Percentiles rank a stretch among this genome's conserved stretches.
These are phyloP conservation scores for Xylariaceae sp. DNA, from an alignment of 2,329 filamentous ascomycete genomes.

Conservation along the genomic window DNA sequence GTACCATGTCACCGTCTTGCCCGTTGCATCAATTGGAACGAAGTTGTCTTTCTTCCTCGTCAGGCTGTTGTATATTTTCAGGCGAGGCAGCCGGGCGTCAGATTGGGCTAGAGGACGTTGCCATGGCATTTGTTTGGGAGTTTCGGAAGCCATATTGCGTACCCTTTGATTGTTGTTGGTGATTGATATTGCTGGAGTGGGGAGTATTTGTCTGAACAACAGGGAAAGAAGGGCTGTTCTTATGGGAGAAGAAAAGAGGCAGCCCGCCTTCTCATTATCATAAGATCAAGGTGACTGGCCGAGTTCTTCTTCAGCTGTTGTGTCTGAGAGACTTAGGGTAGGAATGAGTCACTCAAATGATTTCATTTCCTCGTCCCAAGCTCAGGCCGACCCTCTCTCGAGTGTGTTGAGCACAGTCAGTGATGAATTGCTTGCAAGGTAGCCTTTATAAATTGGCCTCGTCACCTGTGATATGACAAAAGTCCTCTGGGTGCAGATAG, in stretches of 20 bases:
- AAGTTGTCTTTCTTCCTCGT: slow-evolving; percentile 70
- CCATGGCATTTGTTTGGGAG: slow-evolving; percentile 9
- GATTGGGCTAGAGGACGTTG: slow-evolving; percentile 3
- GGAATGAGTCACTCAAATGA: slow-evolving; percentile 6
- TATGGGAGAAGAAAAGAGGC: not conserved
- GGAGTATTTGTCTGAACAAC: not conserved
- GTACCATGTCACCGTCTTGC: slow-evolving; percentile 73
- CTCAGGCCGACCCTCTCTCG: too few species aligned
- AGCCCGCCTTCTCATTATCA: slow-evolving; percentile 1
- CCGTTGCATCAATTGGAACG: slow-evolving; percentile 63
- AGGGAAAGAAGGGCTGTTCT: slow-evolving; percentile 4
- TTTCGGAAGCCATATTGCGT: slow-evolving; percentile 6
- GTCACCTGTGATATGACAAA: too few species aligned
- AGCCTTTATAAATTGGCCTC: too few species aligned
- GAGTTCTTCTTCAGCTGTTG: not conserved
- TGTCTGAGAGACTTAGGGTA: not conserved
- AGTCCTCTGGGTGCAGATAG: too few species aligned
- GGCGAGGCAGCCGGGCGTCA: slow-evolving; percentile 6
- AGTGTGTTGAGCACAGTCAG: too few species aligned
- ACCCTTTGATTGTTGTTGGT: not conserved
- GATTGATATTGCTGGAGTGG: not conserved
- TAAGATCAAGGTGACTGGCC: not conserved
- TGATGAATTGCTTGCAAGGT: too few species aligned
- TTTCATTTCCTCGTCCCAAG: not conserved
- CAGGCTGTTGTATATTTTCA: slow-evolving; percentile 73